Conservation (phyloP, 2,329 filamentous ascomycete genomes). For the Pestalotiopsis sp. region DNA sequence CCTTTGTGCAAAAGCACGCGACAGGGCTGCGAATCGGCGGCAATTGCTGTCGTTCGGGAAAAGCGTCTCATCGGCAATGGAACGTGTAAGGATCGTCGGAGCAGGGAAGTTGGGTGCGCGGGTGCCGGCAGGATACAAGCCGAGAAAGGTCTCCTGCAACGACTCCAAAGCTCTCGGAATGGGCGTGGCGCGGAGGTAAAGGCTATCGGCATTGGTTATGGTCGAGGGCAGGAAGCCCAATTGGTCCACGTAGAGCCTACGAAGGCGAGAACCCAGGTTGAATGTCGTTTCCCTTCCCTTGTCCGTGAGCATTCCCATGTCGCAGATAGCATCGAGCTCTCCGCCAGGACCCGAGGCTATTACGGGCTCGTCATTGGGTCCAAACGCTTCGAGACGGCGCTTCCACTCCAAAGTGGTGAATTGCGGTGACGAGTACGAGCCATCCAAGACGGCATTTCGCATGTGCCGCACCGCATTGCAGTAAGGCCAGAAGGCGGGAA, state of each 20-base stretch:
- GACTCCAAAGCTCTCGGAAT: conserved; percentile 77
- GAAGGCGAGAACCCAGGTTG: conserved; percentile 65
- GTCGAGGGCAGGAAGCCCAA: conserved; percentile 67
- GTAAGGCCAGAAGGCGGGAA: conserved; percentile 82
- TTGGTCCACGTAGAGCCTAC: conserved; percentile 73
- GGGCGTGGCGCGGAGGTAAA: conserved; percentile 75
- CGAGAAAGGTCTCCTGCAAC: conserved; percentile 72
- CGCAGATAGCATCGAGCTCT: conserved; percentile 80
- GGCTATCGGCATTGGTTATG: conserved; percentile 52
- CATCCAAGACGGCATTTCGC: conserved; percentile 49
- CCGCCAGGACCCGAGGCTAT: conserved; percentile 67
- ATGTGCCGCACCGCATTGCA: conserved; percentile 77
- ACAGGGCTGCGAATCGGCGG: conserved; percentile 68
- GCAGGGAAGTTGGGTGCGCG: conserved; percentile 51
- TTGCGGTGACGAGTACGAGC: conserved; percentile 26
- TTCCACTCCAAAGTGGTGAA: conserved; percentile 59
- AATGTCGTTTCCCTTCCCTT: conserved; percentile 71
- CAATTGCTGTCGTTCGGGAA: conserved; percentile 79
- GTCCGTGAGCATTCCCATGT: conserved; percentile 75
- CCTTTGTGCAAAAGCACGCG: conserved; percentile 69
- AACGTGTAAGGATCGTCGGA: conserved; percentile 65
- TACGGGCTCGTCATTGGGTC: conserved; percentile 65
- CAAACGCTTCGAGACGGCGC: conserved; percentile 82
- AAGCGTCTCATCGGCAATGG: conserved; percentile 71
- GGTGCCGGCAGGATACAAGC: conserved; percentile 65